Conservation (phyloP, 164 flowering plant genomes). For the Piper longum region DNA sequence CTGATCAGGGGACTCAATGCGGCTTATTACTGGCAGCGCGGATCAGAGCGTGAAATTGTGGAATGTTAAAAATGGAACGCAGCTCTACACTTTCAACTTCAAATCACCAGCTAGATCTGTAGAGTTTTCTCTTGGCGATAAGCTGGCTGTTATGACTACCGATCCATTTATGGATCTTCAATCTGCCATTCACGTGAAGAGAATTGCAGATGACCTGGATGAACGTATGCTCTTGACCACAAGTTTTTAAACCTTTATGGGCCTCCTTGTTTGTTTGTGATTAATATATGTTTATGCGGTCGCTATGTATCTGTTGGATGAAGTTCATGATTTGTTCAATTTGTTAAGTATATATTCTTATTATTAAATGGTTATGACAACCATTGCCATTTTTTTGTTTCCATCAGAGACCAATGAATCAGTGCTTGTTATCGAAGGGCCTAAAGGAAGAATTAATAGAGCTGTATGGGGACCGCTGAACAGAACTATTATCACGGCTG, state of each 20-base stretch:
- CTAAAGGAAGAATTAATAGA: slow-evolving; percentile 73
- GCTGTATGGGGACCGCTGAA: slow-evolving; percentile 97
- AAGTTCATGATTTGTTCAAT: too few species aligned
- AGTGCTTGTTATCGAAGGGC: slow-evolving; percentile 57
- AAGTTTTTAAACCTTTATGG: neutral
- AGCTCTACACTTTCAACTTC: slow-evolving; percentile 48
- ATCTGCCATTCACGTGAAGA: slow-evolving; percentile 77
- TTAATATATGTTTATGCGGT: neutral
- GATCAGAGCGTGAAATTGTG: slow-evolving; percentile 80
- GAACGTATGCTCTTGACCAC: slow-evolving; percentile 39
- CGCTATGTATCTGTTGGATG: too few species aligned
- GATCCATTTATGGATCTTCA: slow-evolving; percentile 79
- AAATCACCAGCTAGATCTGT: slow-evolving; percentile 75
- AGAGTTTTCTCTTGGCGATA: slow-evolving; percentile 68
- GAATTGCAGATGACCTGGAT: slow-evolving; percentile 41
- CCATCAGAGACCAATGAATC: slow-evolving; percentile 63
- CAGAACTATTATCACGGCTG: slow-evolving; percentile 69
- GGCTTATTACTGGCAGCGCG: slow-evolving; percentile 80
- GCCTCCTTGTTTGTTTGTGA: neutral
- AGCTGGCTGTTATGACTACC: slow-evolving; percentile 73
- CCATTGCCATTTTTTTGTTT: neutral
- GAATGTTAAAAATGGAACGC: slow-evolving; percentile 60
- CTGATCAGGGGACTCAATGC: slow-evolving; percentile 50
- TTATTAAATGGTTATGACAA: neutral
- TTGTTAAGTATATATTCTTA: too few species aligned